Percentiles rank a stretch among this genome's conserved stretches.
Conservation (phyloP, 176 grass and related monocot genomes). For the Zoysia japonica region DNA sequence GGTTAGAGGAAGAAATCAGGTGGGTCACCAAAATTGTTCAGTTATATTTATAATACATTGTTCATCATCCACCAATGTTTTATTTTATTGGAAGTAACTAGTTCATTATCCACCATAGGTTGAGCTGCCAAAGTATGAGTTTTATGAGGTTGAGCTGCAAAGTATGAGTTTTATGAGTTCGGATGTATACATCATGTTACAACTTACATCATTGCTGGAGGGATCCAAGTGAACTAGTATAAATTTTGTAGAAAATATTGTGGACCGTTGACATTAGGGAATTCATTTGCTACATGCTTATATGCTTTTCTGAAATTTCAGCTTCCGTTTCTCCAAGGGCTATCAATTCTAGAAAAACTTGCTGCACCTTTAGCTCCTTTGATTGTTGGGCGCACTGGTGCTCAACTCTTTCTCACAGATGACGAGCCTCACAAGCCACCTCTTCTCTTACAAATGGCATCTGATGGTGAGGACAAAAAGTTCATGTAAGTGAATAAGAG, state of each 20-base stretch:
- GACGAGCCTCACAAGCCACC: slow-evolving; percentile 72
- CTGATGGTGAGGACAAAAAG: slow-evolving; percentile 62
- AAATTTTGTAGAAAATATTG: neutral
- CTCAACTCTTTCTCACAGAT: slow-evolving; percentile 83
- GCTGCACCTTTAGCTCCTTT: slow-evolving; percentile 77
- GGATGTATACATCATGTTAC: neutral
- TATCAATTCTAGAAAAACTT: slow-evolving; percentile 78
- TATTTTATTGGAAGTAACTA: slow-evolving; percentile 7
- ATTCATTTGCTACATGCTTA: slow-evolving; percentile 1
- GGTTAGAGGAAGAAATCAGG: slow-evolving; percentile 92
- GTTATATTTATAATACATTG: slow-evolving; percentile 6
- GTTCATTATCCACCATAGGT: neutral
- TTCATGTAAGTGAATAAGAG: slow-evolving; percentile 57
- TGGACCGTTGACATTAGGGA: neutral
- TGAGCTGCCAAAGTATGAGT: neutral
- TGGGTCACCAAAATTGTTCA: slow-evolving; percentile 13
- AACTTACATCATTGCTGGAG: neutral
- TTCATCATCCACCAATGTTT: neutral
- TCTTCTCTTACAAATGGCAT: slow-evolving; percentile 76
- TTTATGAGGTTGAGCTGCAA: neutral
- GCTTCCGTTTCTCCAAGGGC: slow-evolving; percentile 87
- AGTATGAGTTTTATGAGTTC: slow-evolving; percentile 7
- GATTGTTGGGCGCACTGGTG: slow-evolving; percentile 70
- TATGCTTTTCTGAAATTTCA: slow-evolving; percentile 44
- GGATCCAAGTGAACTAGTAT: neutral